Evolutionary conservation across 2,329 filamentous ascomycete species (phyloP), one percentile per base, ranked within the genome.

Genomic region (Trematosphaeria pertusa): DNA sequence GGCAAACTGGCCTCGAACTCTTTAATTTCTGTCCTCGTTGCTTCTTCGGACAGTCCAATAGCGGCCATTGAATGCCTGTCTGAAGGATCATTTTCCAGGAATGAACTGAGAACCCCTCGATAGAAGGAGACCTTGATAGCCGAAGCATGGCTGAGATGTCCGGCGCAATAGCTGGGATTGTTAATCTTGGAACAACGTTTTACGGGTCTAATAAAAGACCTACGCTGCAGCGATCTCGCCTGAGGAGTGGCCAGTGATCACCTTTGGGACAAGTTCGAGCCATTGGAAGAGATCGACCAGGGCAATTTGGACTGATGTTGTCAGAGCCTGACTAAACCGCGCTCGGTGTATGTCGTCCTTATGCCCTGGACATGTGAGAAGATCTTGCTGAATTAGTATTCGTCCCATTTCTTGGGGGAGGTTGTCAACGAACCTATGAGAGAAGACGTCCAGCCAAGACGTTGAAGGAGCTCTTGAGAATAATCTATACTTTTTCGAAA

Each of bases 161-260:
- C 45, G 7, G 33, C 24, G 17, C 19, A 36, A 30, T 50, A 56
- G 24, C 20, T 24, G 31, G 4, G 3, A 21, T 12, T 10, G 4
- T 10, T 10, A n/a, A 15, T 17, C n/a, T 3, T 15, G 4, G 8
- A 3, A 17, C 7, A 18, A 28, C 14, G 10, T 10, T 5, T 11
- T 10, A 10, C 20, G 22, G n/a, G 18, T 15, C n/a, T 17, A 4
- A 9, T 15, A 17, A 18, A 12, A 21, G 2, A 36, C 38, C 17
- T 50, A 56, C 9, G 58, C 59, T 8, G 59, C 59, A 12, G 54
- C 53, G 20, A 63, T 60, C 35, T 63, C 59, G 18, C 59, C 58
- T 31, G 47, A 52, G 2, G 59, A 63, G 28, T 63, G 59, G 2
- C 58, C 59, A 7, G 55, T 41, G 14, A 56, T 54, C 4, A 37